Evolutionary conservation across 192 early-diverging fungal species (phyloP), one percentile per base, ranked within the genome.

Genomic region (Neocallimastix lanati): DNA sequence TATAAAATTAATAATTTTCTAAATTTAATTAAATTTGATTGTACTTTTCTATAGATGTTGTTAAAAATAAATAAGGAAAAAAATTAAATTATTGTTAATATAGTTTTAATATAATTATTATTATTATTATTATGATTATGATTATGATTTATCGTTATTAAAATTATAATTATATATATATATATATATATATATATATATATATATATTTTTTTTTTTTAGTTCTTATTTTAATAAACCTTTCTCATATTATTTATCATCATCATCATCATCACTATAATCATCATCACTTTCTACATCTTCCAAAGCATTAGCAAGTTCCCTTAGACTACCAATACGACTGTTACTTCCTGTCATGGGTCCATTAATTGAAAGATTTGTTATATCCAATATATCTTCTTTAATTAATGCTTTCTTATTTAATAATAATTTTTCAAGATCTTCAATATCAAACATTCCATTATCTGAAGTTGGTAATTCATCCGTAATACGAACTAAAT

Each of bases 361-460:
- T 67, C 50, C 50, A 67, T 67, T 67, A 67, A 67, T 67, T 18
- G 50, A 67, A n/a, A 67, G 50, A 67, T 67, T 67, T 11, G 50
- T 67, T n/a, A 67, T n/a, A 67, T 67, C 50, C 16, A 67, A 67
- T n/a, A 67, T 67, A 67, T 67, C 83, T 9, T 76, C 83, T 83
- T 82, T 77, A 13, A 81, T 78, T 81, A 87, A 77, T 13, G 85
- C 77, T 15, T 79, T 81, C 29, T 80, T 78, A 28, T 78, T 21
- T 25, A 83, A 29, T 50, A 88, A 79, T 37, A 83, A 85, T 28
- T 81, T 80, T 77, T 88, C 88, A 28, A 88, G 81, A 18, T 88
- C 88, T n/a, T 84, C 81, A 58, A 84, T 36, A 28, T 79, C 77
- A 80, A 85, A 88, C 37, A 81, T 37, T 14, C 86, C 86, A 29